These are phyloP conservation scores for Amanita polypyramis DNA, from an alignment of 768 basidiomycete genomes.

Conservation along the genomic window DNA sequence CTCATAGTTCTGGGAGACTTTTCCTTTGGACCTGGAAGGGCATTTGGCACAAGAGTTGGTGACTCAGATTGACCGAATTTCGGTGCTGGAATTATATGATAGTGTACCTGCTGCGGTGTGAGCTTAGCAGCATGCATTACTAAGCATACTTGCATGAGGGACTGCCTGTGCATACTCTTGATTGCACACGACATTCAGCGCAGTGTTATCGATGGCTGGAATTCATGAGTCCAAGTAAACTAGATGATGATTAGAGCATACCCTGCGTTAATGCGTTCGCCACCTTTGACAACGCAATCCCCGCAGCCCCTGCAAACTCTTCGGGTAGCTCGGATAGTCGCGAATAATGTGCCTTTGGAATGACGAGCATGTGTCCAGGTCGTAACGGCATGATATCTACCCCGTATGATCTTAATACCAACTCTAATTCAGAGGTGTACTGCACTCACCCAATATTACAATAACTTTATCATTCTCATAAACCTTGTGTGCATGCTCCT, in stretches of 20 bases:
- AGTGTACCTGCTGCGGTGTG: slow-evolving; percentile 48
- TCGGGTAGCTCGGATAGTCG: slow-evolving; percentile 56
- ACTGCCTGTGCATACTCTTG: slow-evolving; percentile 78
- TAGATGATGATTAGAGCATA: slow-evolving; percentile 16
- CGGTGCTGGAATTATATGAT: slow-evolving; percentile 69
- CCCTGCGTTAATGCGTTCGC: slow-evolving; percentile 55
- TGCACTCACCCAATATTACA: slow-evolving; percentile 46
- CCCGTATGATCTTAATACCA: not conserved
- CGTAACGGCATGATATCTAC: slow-evolving; percentile 61
- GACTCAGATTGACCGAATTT: slow-evolving; percentile 20
- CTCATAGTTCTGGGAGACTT: slow-evolving; percentile 24
- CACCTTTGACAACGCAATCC: slow-evolving; percentile 48
- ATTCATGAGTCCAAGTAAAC: not conserved
- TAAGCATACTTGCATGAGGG: slow-evolving; percentile 43
- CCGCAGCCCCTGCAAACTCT: slow-evolving; percentile 47
- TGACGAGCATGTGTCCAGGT: slow-evolving; percentile 56
- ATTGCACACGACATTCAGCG: slow-evolving; percentile 68
- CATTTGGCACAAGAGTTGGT: slow-evolving; percentile 7
- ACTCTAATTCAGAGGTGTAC: not conserved
- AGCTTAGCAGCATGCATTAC: not conserved
- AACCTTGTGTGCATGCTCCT: slow-evolving; percentile 35
- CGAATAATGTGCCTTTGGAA: slow-evolving; percentile 55
- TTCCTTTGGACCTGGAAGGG: slow-evolving; percentile 6
- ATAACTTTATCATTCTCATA: slow-evolving; percentile 56
- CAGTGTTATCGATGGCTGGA: slow-evolving; percentile 52